A percentile compares a stretch with the other conserved stretches of the same genome.
Conservation (phyloP, 2,329 filamentous ascomycete genomes). For the Arthrinium puccinioides region DNA sequence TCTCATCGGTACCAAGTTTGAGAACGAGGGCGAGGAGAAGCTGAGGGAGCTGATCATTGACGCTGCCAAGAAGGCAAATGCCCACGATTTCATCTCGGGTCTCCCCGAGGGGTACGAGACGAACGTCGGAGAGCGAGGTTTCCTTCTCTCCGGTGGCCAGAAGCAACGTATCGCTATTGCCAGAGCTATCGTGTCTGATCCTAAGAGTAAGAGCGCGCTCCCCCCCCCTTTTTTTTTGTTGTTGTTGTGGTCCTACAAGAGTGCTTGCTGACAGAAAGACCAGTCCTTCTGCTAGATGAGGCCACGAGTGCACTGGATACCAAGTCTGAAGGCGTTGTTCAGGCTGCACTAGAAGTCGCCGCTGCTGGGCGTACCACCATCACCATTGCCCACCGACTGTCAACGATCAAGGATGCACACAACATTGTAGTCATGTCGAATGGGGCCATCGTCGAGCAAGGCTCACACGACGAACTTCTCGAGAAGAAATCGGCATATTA, state of each 20-base stretch:
- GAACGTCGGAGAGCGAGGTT: constrained; percentile 90
- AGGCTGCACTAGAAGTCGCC: constrained; percentile 83
- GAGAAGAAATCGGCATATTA: constrained; percentile 67
- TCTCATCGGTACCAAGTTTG: constrained; percentile 74
- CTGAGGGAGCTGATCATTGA: constrained; percentile 65
- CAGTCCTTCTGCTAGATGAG: constrained; percentile 89
- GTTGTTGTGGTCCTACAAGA: neutral
- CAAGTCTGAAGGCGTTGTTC: constrained; percentile 89
- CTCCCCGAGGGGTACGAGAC: constrained; percentile 89
- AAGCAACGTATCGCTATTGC: constrained; percentile 97
- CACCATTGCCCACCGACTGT: constrained; percentile 89
- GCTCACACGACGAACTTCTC: constrained; percentile 75
- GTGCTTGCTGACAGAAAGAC: constrained; percentile 21
- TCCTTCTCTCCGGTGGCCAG: constrained; percentile 87
- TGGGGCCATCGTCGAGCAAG: constrained; percentile 86
- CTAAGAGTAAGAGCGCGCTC: constrained; percentile 53
- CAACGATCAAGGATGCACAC: constrained; percentile 87
- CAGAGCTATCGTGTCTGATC: constrained; percentile 81
- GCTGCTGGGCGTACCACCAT: constrained; percentile 86
- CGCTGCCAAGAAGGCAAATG: constrained; percentile 86
- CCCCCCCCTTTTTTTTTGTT: neutral
- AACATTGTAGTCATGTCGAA: constrained; percentile 91
- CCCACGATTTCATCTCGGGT: constrained; percentile 79
- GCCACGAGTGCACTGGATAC: constrained; percentile 92
- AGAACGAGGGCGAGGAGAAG: constrained; percentile 59